These are phyloP conservation scores for Erysimum cheiranthoides DNA, from an alignment of 345 rosid genomes.

Conservation along the genomic window DNA sequence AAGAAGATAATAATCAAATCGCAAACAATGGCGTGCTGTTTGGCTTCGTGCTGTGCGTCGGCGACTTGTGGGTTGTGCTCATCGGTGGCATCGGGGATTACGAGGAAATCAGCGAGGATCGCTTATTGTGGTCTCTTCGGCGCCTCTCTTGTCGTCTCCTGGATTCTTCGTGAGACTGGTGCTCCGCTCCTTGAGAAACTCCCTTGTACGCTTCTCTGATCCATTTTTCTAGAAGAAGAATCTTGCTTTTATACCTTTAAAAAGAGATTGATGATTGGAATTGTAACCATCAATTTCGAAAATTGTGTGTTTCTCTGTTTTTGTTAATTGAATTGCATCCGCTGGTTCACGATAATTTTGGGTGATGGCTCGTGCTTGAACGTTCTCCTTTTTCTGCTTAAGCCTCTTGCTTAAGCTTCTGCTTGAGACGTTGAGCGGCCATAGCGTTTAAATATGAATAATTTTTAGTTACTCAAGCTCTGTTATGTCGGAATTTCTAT, in stretches of 20 bases:
- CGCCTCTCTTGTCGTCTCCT: constrained; percentile 77
- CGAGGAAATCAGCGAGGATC: constrained; percentile 85
- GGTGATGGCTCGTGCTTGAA: background rate
- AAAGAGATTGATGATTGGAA: constrained; percentile 20
- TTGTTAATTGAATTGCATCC: background rate
- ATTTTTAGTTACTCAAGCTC: background rate
- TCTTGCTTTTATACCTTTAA: background rate
- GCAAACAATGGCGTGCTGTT: constrained; percentile 63
- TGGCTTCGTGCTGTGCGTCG: constrained; percentile 82
- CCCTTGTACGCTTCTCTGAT: constrained; percentile 59
- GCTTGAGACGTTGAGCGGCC: background rate
- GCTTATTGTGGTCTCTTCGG: constrained; percentile 97
- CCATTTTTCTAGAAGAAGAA: background rate
- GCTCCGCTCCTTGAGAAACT: constrained; percentile 80
- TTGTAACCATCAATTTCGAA: constrained; percentile 1
- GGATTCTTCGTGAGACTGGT: constrained; percentile 84
- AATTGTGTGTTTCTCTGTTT: constrained; percentile 27
- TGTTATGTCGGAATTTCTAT: background rate
- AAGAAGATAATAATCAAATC: constrained; percentile 5
- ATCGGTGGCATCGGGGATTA: constrained; percentile 82
- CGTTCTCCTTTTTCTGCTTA: background rate
- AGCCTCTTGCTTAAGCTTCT: background rate
- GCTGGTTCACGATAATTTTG: background rate
- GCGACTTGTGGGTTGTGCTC: constrained; percentile 90
- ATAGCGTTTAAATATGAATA: constrained; percentile 2